A percentile compares a stretch with the other conserved stretches of the same genome.
Conservation (phyloP, 768 basidiomycete species). For the Crassisporium funariophilum region DNA sequence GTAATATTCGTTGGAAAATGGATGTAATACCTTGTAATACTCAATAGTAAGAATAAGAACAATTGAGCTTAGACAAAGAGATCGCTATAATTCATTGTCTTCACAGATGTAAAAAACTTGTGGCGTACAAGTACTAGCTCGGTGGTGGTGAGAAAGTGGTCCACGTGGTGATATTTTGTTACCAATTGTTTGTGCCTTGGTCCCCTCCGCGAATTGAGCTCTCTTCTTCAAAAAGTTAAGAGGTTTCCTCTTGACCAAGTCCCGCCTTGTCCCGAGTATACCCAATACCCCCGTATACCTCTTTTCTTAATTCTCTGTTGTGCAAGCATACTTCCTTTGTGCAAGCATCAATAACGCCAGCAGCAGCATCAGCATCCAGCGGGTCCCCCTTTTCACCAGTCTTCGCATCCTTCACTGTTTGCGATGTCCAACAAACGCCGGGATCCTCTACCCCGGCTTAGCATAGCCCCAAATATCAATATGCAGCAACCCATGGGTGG, state of each 20-base stretch:
- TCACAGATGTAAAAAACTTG: too few species aligned
- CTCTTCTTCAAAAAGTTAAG: background rate
- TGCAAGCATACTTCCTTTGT: background rate
- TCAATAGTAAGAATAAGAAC: too few species aligned
- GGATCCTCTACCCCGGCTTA: conserved; percentile 59
- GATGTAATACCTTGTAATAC: too few species aligned
- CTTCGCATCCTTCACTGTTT: conserved; percentile 1
- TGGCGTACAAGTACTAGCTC: background rate
- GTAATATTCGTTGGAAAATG: too few species aligned
- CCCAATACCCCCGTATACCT: background rate
- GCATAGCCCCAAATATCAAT: conserved; percentile 54
- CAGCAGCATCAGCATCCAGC: too few species aligned
- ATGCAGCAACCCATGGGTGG: conserved; percentile 54
- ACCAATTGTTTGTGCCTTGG: background rate
- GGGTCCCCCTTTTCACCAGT: too few species aligned
- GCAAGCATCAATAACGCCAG: too few species aligned
- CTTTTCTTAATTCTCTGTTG: background rate
- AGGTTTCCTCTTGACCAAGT: background rate
- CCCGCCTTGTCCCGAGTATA: background rate
- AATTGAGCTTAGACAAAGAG: too few species aligned
- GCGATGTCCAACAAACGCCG: conserved; percentile 44
- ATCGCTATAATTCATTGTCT: too few species aligned
- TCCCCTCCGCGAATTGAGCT: background rate
- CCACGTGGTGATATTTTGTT: background rate
- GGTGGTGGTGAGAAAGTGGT: background rate